phyloP scores from a whole-genome alignment of 1,284 basidiomycete genomes.

The Cutaneotrichosporon mucoides region DNA sequence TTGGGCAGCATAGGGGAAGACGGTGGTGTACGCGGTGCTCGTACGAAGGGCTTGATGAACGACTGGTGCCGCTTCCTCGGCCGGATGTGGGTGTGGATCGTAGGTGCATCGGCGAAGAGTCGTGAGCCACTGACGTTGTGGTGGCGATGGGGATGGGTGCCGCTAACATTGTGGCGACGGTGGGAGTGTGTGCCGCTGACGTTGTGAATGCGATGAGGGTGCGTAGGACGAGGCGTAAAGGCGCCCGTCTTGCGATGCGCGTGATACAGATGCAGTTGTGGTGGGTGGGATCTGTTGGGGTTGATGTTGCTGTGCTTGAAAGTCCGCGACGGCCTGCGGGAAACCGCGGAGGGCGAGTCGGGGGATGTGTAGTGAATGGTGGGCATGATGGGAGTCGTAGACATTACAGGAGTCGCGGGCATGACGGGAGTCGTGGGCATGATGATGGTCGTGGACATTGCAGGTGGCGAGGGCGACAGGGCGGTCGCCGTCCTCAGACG shows the following conservation, averaged over 20 bases:
- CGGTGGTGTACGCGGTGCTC: neutral
- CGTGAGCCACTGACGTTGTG: neutral
- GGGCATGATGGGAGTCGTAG: too few relatives aligned
- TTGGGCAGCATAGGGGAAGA: neutral
- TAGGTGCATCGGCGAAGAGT: neutral
- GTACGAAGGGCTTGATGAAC: slow-evolving; percentile 1
- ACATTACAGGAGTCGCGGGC: too few relatives aligned
- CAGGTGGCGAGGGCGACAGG: too few relatives aligned
- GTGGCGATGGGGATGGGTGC: neutral
- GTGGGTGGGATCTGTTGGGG: neutral
- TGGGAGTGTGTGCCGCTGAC: neutral
- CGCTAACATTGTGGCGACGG: neutral
- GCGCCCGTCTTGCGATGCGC: slow-evolving; percentile 6
- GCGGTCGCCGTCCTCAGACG: too few relatives aligned
- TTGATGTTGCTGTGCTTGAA: neutral
- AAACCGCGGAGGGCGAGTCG: neutral
- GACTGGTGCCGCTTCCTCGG: neutral
- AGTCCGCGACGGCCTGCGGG: neutral
- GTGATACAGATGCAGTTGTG: neutral
- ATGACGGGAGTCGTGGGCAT: too few relatives aligned
- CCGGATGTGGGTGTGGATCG: slow-evolving; percentile 1
- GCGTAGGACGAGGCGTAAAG: neutral
- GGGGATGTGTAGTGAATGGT: neutral
- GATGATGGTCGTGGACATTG: too few relatives aligned
- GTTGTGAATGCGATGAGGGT: neutral